Conservation (phyloP, 2,329 filamentous ascomycete species). For the Aspergillus sp. region DNA sequence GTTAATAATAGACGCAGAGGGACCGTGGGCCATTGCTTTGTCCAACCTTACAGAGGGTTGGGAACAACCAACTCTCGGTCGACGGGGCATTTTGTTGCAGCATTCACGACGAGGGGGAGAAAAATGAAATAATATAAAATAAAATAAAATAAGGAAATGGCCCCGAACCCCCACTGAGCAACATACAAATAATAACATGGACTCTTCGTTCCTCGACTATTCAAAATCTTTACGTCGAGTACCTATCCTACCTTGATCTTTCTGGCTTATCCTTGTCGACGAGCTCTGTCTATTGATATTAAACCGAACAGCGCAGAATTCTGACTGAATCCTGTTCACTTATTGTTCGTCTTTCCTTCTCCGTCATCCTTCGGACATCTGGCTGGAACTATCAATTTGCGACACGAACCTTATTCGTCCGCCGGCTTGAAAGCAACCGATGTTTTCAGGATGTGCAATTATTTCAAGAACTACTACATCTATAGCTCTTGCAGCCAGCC, state of each 20-base stretch:
- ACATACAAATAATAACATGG: not conserved
- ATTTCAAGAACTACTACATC: constrained; percentile 69
- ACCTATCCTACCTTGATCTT: not conserved
- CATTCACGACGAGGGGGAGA: not conserved
- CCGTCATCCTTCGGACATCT: not conserved
- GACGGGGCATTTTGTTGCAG: not conserved
- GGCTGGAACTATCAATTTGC: not conserved
- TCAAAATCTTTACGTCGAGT: not conserved
- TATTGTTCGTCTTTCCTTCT: not conserved
- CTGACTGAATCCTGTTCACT: not conserved
- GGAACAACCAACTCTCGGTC: not conserved
- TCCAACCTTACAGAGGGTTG: not conserved
- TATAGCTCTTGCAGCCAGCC: constrained; percentile 64
- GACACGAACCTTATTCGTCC: not conserved
- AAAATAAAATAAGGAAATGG: not conserved
- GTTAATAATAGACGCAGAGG: not conserved
- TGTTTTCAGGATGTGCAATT: constrained; percentile 45
- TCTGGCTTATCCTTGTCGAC: not conserved
- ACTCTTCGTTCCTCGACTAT: not conserved
- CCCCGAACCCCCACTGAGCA: not conserved
- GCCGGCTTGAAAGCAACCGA: constrained; percentile 2
- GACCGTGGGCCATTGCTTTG: not conserved
- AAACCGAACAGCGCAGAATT: not conserved
- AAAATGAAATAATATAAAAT: not conserved
- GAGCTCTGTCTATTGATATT: not conserved